phyloP scores from a whole-genome alignment of 2,329 filamentous ascomycete genomes.

The Xylariaceae sp. region DNA sequence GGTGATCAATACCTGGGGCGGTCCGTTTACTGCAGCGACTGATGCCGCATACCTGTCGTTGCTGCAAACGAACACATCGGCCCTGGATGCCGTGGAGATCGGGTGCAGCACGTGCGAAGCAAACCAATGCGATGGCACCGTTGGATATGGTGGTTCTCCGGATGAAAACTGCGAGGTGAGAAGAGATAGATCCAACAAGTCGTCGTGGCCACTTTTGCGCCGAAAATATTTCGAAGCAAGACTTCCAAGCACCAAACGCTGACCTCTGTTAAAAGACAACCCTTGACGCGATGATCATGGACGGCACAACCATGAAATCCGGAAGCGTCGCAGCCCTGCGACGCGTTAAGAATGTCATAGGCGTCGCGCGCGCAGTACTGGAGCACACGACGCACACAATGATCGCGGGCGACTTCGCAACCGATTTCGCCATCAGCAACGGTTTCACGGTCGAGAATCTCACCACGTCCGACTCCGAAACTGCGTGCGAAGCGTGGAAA shows the following conservation, averaged over 20 bases:
- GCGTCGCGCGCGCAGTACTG: constrained; percentile 47
- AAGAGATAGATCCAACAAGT: background rate
- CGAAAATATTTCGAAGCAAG: no score
- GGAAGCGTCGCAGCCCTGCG: constrained; percentile 50
- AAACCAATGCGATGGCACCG: constrained; percentile 49
- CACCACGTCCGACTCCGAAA: constrained; percentile 37
- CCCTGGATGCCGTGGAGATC: constrained; percentile 47
- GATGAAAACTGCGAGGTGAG: constrained; percentile 48
- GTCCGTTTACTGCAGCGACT: constrained; percentile 47
- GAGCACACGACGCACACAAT: constrained; percentile 48
- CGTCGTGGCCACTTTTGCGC: no score
- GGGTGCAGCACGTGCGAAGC: constrained; percentile 48
- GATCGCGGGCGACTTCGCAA: constrained; percentile 49
- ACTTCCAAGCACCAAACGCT: background rate
- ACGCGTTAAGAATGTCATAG: constrained; percentile 43
- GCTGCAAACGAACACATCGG: constrained; percentile 30
- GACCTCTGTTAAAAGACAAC: constrained; percentile 36
- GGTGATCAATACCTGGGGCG: constrained; percentile 52
- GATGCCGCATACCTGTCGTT: constrained; percentile 44
- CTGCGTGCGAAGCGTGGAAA: constrained; percentile 41
- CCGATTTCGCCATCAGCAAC: constrained; percentile 46
- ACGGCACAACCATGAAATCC: constrained; percentile 47
- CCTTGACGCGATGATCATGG: constrained; percentile 55
- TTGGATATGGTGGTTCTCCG: constrained; percentile 51
- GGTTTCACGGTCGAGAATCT: constrained; percentile 45